phyloP scores from a whole-genome alignment of 129 eudicot genomes.

The Lonicera japonica region DNA sequence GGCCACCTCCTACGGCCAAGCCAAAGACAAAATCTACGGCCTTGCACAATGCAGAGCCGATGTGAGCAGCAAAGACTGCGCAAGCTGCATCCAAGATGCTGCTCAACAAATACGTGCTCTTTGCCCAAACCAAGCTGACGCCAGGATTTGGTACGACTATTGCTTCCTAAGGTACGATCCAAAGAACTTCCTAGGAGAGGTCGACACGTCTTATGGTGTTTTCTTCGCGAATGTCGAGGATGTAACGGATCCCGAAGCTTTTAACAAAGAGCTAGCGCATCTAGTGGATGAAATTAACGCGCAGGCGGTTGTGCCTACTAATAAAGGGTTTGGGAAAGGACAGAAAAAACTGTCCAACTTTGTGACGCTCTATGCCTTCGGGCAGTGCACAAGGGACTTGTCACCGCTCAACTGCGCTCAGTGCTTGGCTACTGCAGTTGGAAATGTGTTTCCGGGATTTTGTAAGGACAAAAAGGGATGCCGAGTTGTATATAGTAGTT shows the following conservation, averaged over 20 bases:
- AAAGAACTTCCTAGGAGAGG: slow-evolving; percentile 34
- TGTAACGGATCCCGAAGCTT: slow-evolving; percentile 47
- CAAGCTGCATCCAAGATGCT: slow-evolving; percentile 55
- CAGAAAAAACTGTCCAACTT: slow-evolving; percentile 34
- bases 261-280: slow-evolving; percentile 36
- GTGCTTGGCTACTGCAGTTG: slow-evolving; percentile 53
- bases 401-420: slow-evolving; percentile 46
- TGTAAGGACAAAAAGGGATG: slow-evolving; percentile 59
- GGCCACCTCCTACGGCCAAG: slow-evolving; percentile 39
- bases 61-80: slow-evolving; percentile 48
- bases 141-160: slow-evolving; percentile 67
- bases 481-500: slow-evolving; percentile 56
- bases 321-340: slow-evolving; percentile 51
- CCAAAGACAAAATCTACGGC: slow-evolving; percentile 40
- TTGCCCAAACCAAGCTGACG: slow-evolving; percentile 55
- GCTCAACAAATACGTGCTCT: slow-evolving; percentile 29
- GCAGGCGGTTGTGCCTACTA: slow-evolving; percentile 33
- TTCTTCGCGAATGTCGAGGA: slow-evolving; percentile 33
- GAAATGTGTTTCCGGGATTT: slow-evolving; percentile 23
- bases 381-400: slow-evolving; percentile 61
- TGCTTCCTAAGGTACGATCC: slow-evolving; percentile 60
- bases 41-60: slow-evolving; percentile 83
- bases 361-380: slow-evolving; percentile 52
- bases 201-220: slow-evolving; percentile 47
- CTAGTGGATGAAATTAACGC: slow-evolving; percentile 26